These are phyloP conservation scores for Knoxdaviesia capensis DNA, from an alignment of 2,329 filamentous ascomycete species.

Conservation along the genomic window DNA sequence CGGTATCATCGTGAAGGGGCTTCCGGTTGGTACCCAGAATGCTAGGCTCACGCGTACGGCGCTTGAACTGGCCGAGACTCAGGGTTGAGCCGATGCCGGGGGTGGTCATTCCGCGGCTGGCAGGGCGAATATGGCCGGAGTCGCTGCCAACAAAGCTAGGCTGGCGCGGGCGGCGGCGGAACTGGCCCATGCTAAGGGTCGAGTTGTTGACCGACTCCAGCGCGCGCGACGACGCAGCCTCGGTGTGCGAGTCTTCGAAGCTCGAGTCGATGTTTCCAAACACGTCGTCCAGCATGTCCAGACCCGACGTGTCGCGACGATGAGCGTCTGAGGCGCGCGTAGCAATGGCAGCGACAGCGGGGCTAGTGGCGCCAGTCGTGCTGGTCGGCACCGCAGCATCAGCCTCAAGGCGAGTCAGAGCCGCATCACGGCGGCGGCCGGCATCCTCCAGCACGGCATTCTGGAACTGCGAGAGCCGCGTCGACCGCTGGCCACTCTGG, in stretches of 20 bases:
- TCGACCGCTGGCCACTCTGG: not conserved
- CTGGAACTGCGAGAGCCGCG: not conserved
- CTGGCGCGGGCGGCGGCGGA: conserved; percentile 22
- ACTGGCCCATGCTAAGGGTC: conserved; percentile 23
- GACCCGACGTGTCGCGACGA: conserved; percentile 21
- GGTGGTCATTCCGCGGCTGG: conserved; percentile 26
- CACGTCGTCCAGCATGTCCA: conserved; percentile 26
- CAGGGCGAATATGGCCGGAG: conserved; percentile 30
- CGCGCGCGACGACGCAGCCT: conserved; percentile 14
- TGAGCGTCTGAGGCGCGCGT: conserved; percentile 6
- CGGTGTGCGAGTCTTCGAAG: conserved; percentile 21
- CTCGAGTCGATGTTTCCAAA: conserved; percentile 20
- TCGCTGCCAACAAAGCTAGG: conserved; percentile 30
- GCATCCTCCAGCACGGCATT: conserved; percentile 7
- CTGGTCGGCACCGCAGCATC: conserved; percentile 9
- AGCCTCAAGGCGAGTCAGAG: conserved; percentile 15
- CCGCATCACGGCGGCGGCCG: conserved; percentile 14
- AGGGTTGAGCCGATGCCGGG: conserved; percentile 27
- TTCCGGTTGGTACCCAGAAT: conserved; percentile 34
- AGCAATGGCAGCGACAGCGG: conserved; percentile 8
- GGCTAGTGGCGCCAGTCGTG: conserved; percentile 7
- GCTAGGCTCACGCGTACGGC: conserved; percentile 38
- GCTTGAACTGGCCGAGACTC: conserved; percentile 36
- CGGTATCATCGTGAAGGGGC: conserved; percentile 5
- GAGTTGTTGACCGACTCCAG: conserved; percentile 22